These are phyloP conservation scores for Exobasidium rhododendri DNA, from an alignment of 1,284 basidiomycete genomes.

Conservation along the genomic window DNA sequence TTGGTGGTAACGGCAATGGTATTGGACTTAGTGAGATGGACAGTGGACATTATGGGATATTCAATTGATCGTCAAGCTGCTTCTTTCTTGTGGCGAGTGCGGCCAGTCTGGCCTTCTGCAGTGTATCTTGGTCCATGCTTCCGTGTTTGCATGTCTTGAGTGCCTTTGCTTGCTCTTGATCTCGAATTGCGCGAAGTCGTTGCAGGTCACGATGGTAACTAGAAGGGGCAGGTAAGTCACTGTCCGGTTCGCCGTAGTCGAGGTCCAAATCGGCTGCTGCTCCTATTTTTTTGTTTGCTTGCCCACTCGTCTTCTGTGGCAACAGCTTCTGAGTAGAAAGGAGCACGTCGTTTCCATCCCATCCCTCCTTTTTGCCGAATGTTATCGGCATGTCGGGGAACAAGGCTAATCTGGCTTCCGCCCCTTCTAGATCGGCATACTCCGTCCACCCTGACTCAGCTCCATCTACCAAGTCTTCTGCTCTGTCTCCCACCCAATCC, in stretches of 20 bases:
- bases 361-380: background rate
- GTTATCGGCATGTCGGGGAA: background rate
- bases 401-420: no score
- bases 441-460: no score
- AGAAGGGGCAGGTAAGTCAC: no score
- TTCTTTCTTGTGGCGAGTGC: conserved; percentile 1
- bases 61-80: background rate
- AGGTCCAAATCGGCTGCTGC: conserved; percentile 1
- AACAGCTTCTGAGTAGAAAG: background rate
- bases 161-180: background rate
- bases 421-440: no score
- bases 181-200: background rate
- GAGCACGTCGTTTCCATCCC: conserved; percentile 6
- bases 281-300: background rate
- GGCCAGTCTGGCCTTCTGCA: conserved; percentile 1
- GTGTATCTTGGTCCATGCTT: background rate
- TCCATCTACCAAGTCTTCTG: background rate
- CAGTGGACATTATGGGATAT: no score
- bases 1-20: background rate
- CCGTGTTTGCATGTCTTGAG: background rate
- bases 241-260: conserved; percentile 6
- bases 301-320: background rate
- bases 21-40: no score
- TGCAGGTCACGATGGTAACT: background rate
- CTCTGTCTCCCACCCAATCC: no score